Conservation (phyloP, 2,329 filamentous ascomycete species). For the Aspergillus transmontanensis region DNA sequence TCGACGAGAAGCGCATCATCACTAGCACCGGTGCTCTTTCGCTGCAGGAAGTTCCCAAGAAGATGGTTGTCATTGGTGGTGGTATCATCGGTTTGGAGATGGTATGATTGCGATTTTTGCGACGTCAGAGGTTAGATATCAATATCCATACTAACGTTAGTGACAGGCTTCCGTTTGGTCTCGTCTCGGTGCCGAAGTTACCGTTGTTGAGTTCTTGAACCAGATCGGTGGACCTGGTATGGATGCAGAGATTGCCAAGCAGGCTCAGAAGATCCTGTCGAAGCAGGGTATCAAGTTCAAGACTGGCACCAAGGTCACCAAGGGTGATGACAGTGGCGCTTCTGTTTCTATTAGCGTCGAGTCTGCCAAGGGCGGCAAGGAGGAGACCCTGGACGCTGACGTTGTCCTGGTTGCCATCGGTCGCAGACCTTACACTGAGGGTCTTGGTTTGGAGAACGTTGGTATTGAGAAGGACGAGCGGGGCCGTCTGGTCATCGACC, state of each 20-base stretch:
- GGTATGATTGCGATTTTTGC: constrained; percentile 52
- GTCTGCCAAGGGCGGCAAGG: constrained; percentile 93
- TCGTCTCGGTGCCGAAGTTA: constrained; percentile 88
- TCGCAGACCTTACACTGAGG: constrained; percentile 88
- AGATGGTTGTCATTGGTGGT: constrained; percentile 95
- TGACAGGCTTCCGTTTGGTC: constrained; percentile 85
- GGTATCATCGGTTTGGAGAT: constrained; percentile 99
- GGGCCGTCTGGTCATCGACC: constrained; percentile 94
- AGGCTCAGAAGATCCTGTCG: constrained; percentile 84
- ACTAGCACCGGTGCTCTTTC: constrained; percentile 94
- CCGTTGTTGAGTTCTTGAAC: constrained; percentile 92
- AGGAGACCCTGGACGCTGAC: constrained; percentile 87
- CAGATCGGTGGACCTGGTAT: constrained; percentile 98
- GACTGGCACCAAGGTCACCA: constrained; percentile 90
- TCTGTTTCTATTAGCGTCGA: constrained; percentile 82
- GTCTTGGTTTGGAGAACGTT: constrained; percentile 90
- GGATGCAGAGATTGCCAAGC: constrained; percentile 91
- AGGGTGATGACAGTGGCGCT: constrained; percentile 78
- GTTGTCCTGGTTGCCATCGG: constrained; percentile 97
- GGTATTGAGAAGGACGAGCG: constrained; percentile 75
- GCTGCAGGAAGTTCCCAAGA: constrained; percentile 88
- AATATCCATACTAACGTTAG: not conserved
- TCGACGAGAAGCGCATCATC: constrained; percentile 97
- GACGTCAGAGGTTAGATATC: not conserved
- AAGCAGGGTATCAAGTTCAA: constrained; percentile 99